phyloP scores from a whole-genome alignment of 176 grass and related monocot genomes.

The Aegilops umbellulata region DNA sequence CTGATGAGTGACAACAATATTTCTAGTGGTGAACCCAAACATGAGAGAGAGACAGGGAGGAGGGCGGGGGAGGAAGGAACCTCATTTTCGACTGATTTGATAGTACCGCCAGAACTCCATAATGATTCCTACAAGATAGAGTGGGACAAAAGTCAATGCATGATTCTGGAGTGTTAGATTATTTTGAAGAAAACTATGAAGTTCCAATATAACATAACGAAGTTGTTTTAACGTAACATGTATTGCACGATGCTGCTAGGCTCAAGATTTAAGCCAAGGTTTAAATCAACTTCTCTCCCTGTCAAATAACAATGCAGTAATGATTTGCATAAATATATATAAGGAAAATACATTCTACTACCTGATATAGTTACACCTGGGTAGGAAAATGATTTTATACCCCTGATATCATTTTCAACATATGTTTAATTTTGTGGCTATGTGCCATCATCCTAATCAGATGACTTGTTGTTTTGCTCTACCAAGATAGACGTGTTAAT shows the following conservation, averaged over 20 bases:
- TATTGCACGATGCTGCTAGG: background rate
- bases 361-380: background rate
- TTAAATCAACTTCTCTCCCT: background rate
- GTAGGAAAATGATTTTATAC: no score
- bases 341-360: background rate
- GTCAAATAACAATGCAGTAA: background rate
- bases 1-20: background rate
- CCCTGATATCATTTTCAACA: background rate
- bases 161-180: background rate
- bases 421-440: background rate
- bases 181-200: background rate
- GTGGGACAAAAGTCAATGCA: conserved; percentile 7
- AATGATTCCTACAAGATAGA: conserved; percentile 30
- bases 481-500: background rate
- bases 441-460: background rate
- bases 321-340: background rate
- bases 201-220: background rate
- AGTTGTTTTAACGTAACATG: background rate
- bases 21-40: background rate
- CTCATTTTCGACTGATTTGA: conserved; percentile 46
- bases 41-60: background rate
- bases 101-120: conserved; percentile 3
- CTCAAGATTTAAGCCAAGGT: background rate
- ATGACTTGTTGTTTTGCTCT: background rate
- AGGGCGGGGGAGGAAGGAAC: background rate